A percentile compares a stretch with the other conserved stretches of the same genome.
These are phyloP conservation scores for Penicillium maclennaniae DNA, from an alignment of 495 filamentous ascomycete species.

Conservation along the genomic window DNA sequence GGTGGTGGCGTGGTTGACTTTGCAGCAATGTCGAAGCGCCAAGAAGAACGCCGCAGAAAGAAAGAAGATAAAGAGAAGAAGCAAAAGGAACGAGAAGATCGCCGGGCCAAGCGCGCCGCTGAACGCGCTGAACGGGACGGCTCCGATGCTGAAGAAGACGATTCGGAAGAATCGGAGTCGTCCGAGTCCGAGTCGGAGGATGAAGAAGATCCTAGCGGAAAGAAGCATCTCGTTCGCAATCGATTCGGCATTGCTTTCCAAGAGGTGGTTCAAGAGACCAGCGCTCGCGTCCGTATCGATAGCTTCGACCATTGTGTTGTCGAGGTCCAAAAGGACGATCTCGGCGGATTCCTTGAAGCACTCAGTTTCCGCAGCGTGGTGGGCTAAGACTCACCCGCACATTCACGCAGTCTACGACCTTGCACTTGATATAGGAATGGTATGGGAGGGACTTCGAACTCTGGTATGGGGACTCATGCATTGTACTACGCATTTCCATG, in stretches of 20 bases:
- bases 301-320: constrained; percentile 97
- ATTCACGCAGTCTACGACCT: constrained; percentile 31
- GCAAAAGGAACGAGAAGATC: constrained; percentile 61
- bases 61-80: constrained; percentile 56
- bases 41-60: constrained; percentile 58
- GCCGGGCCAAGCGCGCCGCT: constrained; percentile 42
- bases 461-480: constrained; percentile 8
- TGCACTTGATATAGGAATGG: constrained; percentile 15
- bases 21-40: constrained; percentile 58
- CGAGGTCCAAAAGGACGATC: constrained; percentile 92
- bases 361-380: constrained; percentile 90
- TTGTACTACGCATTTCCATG: constrained; percentile 10
- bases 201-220: constrained; percentile 50
- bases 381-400: constrained; percentile 48
- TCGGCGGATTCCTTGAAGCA: constrained; percentile 85
- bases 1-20: constrained; percentile 61
- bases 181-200: constrained; percentile 57
- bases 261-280: constrained; percentile 89
- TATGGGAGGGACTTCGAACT: constrained; percentile 9
- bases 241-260: constrained; percentile 94
- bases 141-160: constrained; percentile 54
- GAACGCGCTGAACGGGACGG: constrained; percentile 48
- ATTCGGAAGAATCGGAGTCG: constrained; percentile 59
- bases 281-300: constrained; percentile 84
- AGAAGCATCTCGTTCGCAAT: constrained; percentile 70